Percentiles rank a stretch among this genome's conserved stretches.
phyloP scores from a whole-genome alignment of 164 flowering plant species.

The Annona squamosa region DNA sequence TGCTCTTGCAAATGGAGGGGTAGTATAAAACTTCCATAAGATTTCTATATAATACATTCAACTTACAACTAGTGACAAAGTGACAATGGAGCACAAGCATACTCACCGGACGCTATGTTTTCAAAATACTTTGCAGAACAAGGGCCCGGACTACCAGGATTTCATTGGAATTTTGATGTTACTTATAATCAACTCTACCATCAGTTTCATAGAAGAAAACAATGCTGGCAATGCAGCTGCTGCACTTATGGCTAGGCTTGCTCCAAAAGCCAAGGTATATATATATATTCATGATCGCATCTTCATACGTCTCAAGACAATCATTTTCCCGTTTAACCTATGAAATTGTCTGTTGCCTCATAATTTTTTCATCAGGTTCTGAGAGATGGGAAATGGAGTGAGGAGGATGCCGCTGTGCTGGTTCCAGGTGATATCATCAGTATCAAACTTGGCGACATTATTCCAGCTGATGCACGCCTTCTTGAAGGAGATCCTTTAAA shows the following conservation, averaged over 20 bases:
- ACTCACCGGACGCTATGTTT: constrained; percentile 2
- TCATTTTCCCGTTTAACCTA: not conserved
- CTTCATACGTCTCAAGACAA: not conserved
- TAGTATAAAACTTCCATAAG: constrained; percentile 13
- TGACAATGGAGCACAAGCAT: not conserved
- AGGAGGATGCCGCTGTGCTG: constrained; percentile 60
- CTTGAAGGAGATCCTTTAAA: constrained; percentile 78
- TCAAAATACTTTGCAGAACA: constrained; percentile 23
- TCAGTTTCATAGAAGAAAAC: constrained; percentile 76
- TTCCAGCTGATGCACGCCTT: constrained; percentile 87
- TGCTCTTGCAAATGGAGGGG: constrained; percentile 78
- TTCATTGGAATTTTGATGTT: constrained; percentile 50
- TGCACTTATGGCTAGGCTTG: constrained; percentile 77
- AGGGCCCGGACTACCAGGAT: constrained; percentile 50
- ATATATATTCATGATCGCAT: not conserved
- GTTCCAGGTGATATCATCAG: constrained; percentile 79
- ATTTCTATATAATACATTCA: not conserved
- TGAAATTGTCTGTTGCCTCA: constrained; percentile 1
- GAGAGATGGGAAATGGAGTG: constrained; percentile 69
- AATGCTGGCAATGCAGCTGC: constrained; percentile 87
- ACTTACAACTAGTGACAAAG: not conserved
- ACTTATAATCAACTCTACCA: constrained; percentile 62
- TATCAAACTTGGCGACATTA: constrained; percentile 68
- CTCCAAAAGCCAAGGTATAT: constrained; percentile 71
- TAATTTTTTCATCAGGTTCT: constrained; percentile 33